Percentiles rank a stretch among this genome's conserved stretches.
Conservation (phyloP, 2,329 filamentous ascomycete genomes). For the Phialemoniopsis sp. region DNA sequence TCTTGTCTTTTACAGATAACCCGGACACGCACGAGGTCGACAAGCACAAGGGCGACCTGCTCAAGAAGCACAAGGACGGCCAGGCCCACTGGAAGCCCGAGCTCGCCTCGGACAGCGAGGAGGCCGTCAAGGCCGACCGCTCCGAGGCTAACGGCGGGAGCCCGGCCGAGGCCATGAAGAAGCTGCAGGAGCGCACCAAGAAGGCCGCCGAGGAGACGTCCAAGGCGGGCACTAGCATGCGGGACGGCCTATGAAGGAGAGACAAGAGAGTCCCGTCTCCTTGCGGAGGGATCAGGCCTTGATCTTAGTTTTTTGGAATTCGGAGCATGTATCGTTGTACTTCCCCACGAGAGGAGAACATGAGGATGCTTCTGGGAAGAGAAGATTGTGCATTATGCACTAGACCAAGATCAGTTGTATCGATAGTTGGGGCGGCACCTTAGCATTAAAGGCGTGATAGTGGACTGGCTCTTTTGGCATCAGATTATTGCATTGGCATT, state of each 20-base stretch:
- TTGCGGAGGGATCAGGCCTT: no score
- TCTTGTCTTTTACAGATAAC: no score
- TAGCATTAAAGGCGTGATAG: no score
- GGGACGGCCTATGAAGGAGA: slow-evolving; percentile 32
- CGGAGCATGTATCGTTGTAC: no score
- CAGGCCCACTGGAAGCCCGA: slow-evolving; percentile 73
- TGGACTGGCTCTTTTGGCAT: no score
- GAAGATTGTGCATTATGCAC: no score
- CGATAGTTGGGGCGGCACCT: no score
- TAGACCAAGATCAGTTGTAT: no score
- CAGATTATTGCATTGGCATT: neutral
- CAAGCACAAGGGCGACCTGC: slow-evolving; percentile 56
- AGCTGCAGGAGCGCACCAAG: slow-evolving; percentile 58
- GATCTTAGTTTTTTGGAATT: neutral
- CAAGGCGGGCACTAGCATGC: slow-evolving; percentile 44
- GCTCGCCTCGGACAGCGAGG: slow-evolving; percentile 76
- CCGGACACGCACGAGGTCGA: slow-evolving; percentile 36
- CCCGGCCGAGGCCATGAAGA: slow-evolving; percentile 35
- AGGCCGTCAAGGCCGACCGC: slow-evolving; percentile 67
- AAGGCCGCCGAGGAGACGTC: slow-evolving; percentile 40
- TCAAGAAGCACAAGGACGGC: slow-evolving; percentile 65
- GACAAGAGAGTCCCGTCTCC: no score
- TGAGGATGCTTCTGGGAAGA: neutral
- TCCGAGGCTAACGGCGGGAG: slow-evolving; percentile 25
- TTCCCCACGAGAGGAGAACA: neutral